Evolutionary conservation across 257 asterid genomes (phyloP).

Genomic region (Rauvolfia tetraphylla): DNA sequence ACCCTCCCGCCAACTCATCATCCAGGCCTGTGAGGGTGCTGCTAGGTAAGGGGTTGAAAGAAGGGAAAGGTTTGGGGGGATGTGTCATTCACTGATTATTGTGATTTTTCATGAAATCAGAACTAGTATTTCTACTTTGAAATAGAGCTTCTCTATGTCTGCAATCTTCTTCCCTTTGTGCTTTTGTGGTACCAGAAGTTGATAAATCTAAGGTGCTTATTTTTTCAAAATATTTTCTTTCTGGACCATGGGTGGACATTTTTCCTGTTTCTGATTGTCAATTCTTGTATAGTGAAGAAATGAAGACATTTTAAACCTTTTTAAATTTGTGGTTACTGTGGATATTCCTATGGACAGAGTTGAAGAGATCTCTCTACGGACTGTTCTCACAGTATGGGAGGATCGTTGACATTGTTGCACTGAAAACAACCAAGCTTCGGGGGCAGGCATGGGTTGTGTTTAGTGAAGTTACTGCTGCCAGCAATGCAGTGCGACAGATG

Average conservation of each 20-base stretch:
- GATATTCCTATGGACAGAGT: constrained; percentile 53
- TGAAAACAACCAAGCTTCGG: constrained; percentile 87
- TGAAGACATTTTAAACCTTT: background rate
- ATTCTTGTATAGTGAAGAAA: background rate
- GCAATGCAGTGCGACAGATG: constrained; percentile 97
- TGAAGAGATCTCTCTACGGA: constrained; percentile 98
- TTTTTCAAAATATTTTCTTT: background rate
- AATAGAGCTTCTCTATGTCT: background rate
- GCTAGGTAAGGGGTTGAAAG: background rate
- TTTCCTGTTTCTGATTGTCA: background rate
- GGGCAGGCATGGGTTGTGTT: constrained; percentile 99
- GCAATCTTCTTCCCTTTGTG: background rate
- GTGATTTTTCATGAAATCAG: background rate
- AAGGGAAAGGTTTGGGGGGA: background rate
- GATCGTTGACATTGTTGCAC: constrained; percentile 84
- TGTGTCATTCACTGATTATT: background rate
- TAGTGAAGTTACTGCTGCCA: constrained; percentile 93
- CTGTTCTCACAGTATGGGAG: constrained; percentile 98
- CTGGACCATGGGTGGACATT: background rate
- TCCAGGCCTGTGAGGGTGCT: constrained; percentile 2
- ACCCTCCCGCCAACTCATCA: background rate
- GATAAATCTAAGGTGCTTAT: background rate
- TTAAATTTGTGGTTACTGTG: background rate
- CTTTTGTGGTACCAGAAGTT: background rate
- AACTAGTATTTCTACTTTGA: background rate